Percentiles rank a stretch among this genome's conserved stretches.
phyloP scores from a whole-genome alignment of 1,139 yeast genomes.

The Blastobotrys elegans region DNA sequence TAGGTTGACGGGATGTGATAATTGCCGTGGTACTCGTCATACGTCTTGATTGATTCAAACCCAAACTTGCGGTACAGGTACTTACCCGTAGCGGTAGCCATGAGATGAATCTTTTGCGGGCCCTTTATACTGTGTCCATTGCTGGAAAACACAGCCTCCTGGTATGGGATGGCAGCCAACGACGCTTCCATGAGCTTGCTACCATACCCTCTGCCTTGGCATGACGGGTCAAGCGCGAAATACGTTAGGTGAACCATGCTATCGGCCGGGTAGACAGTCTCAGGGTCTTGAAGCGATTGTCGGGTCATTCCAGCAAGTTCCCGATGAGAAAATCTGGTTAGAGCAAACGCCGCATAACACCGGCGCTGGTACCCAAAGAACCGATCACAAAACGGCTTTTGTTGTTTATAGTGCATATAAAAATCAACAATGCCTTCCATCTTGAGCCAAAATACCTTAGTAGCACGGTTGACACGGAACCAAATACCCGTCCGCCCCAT shows the following conservation, averaged over 20 bases:
- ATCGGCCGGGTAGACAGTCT: constrained; percentile 6
- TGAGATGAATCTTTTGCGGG: constrained; percentile 12
- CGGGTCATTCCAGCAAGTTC: not conserved
- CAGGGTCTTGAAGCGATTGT: not conserved
- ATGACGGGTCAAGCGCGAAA: constrained; percentile 28
- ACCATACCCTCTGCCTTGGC: constrained; percentile 40
- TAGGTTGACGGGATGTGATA: not conserved
- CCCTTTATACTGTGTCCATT: not conserved
- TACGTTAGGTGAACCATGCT: constrained; percentile 9
- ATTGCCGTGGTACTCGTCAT: constrained; percentile 1
- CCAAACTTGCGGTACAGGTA: constrained; percentile 8
- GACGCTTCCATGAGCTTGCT: constrained; percentile 31
- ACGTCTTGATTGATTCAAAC: constrained; percentile 1
- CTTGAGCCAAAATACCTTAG: not conserved
- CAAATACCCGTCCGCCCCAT: constrained; percentile 9
- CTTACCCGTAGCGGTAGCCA: constrained; percentile 9
- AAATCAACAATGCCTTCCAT: not conserved
- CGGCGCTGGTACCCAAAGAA: not conserved
- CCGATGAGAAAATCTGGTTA: not conserved
- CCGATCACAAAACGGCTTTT: not conserved
- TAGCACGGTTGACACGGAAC: not conserved
- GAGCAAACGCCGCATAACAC: not conserved
- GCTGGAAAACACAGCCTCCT: constrained; percentile 2
- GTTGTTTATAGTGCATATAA: not conserved
- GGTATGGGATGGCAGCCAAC: constrained; percentile 9